A percentile compares a stretch with the other conserved stretches of the same genome.
phyloP scores from a whole-genome alignment of 192 early-diverging fungal genomes.

The Tieghemiomyces parasiticus region DNA sequence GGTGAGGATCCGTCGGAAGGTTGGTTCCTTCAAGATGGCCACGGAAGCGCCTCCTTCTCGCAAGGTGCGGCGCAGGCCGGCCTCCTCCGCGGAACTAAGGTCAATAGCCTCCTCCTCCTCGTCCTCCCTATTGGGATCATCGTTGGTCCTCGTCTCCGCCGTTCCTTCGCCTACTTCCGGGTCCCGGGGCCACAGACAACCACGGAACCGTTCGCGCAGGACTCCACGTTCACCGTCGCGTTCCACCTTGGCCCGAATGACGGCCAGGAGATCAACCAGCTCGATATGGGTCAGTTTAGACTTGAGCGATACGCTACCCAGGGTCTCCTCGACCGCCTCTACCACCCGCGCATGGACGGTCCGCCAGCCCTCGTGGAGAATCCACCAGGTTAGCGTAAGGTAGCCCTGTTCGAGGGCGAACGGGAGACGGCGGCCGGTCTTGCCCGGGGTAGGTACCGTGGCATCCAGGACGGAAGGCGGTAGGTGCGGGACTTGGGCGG shows the following conservation, averaged over 20 bases:
- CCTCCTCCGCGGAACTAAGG: background rate
- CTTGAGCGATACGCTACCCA: constrained; percentile 39
- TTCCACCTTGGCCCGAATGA: constrained; percentile 40
- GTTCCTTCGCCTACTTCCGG: no score
- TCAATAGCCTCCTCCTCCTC: no score
- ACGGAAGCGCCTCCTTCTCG: background rate
- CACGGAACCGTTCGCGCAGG: background rate
- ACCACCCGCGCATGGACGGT: constrained; percentile 46
- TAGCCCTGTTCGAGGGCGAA: constrained; percentile 61
- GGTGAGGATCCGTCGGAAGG: constrained; percentile 55
- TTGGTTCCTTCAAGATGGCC: background rate
- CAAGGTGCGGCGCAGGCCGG: background rate
- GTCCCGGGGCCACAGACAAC: background rate
- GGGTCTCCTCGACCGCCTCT: constrained; percentile 41
- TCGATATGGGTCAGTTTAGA: constrained; percentile 43
- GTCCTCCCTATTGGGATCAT: no score
- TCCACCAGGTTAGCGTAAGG: constrained; percentile 81
- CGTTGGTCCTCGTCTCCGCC: no score
- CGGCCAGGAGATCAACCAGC: constrained; percentile 31
- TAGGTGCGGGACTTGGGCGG: constrained; percentile 6
- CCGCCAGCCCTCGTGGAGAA: constrained; percentile 80
- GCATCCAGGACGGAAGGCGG: background rate
- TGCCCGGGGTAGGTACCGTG: constrained; percentile 15
- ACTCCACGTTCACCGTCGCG: constrained; percentile 13
- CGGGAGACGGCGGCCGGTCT: constrained; percentile 24